These are phyloP conservation scores for Phytophthora europaea DNA, from an alignment of 352 stramenopile genomes.

Conservation along the genomic window DNA sequence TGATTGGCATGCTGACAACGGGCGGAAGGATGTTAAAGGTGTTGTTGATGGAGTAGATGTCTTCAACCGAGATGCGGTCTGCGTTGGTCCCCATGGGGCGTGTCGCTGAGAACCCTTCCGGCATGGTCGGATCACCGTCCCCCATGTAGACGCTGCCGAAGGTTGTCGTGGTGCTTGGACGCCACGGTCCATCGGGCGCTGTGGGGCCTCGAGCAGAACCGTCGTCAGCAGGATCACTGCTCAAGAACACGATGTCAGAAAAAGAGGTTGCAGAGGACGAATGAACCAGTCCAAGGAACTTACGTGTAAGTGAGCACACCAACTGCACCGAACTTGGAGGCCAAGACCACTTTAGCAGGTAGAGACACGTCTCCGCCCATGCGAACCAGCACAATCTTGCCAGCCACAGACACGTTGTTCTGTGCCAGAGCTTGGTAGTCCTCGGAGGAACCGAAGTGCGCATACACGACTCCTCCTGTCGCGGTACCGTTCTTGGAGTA, in stretches of 20 bases:
- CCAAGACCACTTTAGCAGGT: slow-evolving; percentile 76
- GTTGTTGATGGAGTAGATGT: slow-evolving; percentile 85
- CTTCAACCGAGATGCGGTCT: slow-evolving; percentile 78
- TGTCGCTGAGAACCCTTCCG: slow-evolving; percentile 69
- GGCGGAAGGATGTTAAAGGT: slow-evolving; percentile 84
- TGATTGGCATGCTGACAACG: slow-evolving; percentile 81
- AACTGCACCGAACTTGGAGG: slow-evolving; percentile 63
- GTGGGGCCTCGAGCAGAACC: slow-evolving; percentile 57
- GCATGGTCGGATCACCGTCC: slow-evolving; percentile 83
- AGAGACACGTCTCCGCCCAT: slow-evolving; percentile 76
- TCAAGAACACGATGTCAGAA: not conserved
- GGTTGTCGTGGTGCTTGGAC: slow-evolving; percentile 54
- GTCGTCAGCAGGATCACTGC: slow-evolving; percentile 76
- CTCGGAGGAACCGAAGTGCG: slow-evolving; percentile 72
- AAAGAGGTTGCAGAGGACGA: not conserved
- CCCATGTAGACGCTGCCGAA: slow-evolving; percentile 89
- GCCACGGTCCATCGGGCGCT: slow-evolving; percentile 80
- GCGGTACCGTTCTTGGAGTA: slow-evolving; percentile 84
- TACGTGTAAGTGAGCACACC: slow-evolving; percentile 86
- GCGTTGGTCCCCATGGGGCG: slow-evolving; percentile 36
- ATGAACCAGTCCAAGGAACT: slow-evolving; percentile 17
- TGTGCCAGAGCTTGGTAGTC: slow-evolving; percentile 72
- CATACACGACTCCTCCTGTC: slow-evolving; percentile 72
- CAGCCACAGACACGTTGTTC: slow-evolving; percentile 60
- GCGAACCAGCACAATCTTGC: slow-evolving; percentile 71